A percentile compares a stretch with the other conserved stretches of the same genome.
Evolutionary conservation across 1,284 basidiomycete species (phyloP).

Genomic region (Stygiomarasmius scandens): DNA sequence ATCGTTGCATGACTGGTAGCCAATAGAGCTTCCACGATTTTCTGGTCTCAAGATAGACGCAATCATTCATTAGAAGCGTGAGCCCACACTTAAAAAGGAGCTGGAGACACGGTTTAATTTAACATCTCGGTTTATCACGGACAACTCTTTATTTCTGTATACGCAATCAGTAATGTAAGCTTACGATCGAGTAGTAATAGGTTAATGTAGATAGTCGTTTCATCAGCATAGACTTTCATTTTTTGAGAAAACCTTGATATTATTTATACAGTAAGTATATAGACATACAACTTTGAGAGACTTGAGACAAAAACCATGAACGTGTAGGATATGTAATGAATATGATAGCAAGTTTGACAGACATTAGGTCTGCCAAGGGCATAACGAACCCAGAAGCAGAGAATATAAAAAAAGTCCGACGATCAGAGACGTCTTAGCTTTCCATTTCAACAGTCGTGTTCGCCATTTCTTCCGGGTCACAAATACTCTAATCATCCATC

Average conservation of each 20-base stretch:
- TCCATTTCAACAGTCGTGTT: no score
- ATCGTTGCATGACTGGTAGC: slow-evolving; percentile 74
- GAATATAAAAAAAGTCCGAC: not conserved
- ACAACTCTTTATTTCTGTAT: not conserved
- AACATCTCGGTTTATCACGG: not conserved
- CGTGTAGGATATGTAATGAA: not conserved
- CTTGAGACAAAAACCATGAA: not conserved
- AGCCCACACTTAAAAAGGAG: no score
- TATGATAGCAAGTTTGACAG: not conserved
- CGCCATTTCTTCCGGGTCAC: no score
- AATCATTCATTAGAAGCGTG: not conserved
- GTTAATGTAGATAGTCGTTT: no score
- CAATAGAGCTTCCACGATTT: slow-evolving; percentile 26
- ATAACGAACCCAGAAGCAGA: not conserved
- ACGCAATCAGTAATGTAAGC: no score
- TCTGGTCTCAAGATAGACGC: no score
- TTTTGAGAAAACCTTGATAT: not conserved
- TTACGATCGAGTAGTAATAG: no score
- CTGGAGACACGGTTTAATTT: no score
- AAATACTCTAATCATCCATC: slow-evolving; percentile 47
- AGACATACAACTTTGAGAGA: not conserved
- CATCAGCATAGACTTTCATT: no score
- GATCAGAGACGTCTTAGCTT: no score
- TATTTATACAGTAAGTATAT: not conserved
- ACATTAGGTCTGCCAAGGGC: not conserved